Base-by-base conservation (phyloP, 176 grass and related monocot genomes). In the Eleusine indica region DNA sequence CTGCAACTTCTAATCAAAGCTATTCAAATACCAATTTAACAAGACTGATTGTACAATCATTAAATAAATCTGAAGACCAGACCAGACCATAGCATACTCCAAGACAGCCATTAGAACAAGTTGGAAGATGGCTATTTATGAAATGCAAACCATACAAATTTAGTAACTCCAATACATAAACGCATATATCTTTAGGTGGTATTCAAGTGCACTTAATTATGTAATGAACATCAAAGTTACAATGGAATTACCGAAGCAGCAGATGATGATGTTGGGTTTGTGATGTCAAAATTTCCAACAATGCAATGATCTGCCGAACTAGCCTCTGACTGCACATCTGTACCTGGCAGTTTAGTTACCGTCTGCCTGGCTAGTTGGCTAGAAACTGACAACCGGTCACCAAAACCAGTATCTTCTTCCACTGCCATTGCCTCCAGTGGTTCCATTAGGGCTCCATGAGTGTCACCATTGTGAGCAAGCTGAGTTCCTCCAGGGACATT, bases 321-420 rank as follows among this genome's bases (percentile, higher is more conserved):
- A 65, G 79, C 74, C 74, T 88, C 79, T 58, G 83, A 92, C 41
- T 86, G 87, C 54, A 85, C 87, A 92, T 92, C 87, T 86, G 82
- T 77, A 81, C 77, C 68, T 66, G 82, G 85, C 22, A 61, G 18
- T 66, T 83, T 77, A 39, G 58, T 30, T 77, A 73, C 66, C 29
- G 76, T 52, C 44, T 84, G 86, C 63, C 77, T 74, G 68, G 32
- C 66, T 81, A 91, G 28, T 91, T 86, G 86, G 69, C 71, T 57
- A 29, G 54, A 85, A 82, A 74, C 41, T 85, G 87, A 88, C 80
- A 86, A 65, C 19, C 37, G 84, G 60, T 79, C 82, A 77, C 46
- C 64, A 72, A 37, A 63, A 88, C 66, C 40, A 81, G 19, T 57
- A 76, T 90, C 75, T 79, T 83, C 70, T 84, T 90, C 79, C 44